Conservation (phyloP, 2,329 filamentous ascomycete species). For the Lasiodiplodia sp. region DNA sequence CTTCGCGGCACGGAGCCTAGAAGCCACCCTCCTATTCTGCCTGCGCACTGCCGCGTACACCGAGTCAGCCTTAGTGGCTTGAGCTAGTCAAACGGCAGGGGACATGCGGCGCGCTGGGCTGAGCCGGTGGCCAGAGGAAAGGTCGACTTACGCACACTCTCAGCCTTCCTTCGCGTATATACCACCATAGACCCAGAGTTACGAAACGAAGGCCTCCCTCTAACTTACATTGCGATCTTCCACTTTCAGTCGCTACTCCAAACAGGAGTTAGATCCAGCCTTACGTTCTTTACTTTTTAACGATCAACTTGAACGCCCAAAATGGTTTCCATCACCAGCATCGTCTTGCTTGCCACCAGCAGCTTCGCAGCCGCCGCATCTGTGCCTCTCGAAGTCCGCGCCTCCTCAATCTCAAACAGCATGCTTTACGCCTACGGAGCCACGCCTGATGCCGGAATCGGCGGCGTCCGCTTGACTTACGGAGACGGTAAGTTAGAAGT, state of each 20-base stretch:
- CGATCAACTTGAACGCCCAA: background rate
- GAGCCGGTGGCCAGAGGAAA: background rate
- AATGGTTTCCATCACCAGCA: slow-evolving; percentile 15
- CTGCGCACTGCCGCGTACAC: slow-evolving; percentile 7
- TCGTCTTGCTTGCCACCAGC: slow-evolving; percentile 18
- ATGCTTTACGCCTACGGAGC: slow-evolving; percentile 28
- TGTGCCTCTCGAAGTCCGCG: slow-evolving; percentile 8
- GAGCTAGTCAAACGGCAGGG: background rate
- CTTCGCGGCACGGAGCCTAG: background rate
- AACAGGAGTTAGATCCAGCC: background rate
- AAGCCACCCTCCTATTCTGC: background rate
- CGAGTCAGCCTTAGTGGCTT: background rate
- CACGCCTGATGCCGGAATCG: slow-evolving; percentile 14
- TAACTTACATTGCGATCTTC: slow-evolving; percentile 19
- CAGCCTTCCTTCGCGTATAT: background rate
- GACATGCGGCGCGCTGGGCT: background rate
- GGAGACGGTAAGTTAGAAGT: slow-evolving; percentile 15
- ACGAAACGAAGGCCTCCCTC: slow-evolving; percentile 25
- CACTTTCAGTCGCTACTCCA: slow-evolving; percentile 14
- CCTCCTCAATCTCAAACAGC: background rate
- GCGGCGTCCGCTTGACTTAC: slow-evolving; percentile 22
- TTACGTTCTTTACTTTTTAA: slow-evolving; percentile 22
- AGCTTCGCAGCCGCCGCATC: slow-evolving; percentile 18
- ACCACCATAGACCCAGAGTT: slow-evolving; percentile 12
- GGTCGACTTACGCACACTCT: slow-evolving; percentile 6